A percentile compares a stretch with the other conserved stretches of the same genome.
Conservation (phyloP, 2,329 filamentous ascomycete genomes). For the Diatrype stigma region DNA sequence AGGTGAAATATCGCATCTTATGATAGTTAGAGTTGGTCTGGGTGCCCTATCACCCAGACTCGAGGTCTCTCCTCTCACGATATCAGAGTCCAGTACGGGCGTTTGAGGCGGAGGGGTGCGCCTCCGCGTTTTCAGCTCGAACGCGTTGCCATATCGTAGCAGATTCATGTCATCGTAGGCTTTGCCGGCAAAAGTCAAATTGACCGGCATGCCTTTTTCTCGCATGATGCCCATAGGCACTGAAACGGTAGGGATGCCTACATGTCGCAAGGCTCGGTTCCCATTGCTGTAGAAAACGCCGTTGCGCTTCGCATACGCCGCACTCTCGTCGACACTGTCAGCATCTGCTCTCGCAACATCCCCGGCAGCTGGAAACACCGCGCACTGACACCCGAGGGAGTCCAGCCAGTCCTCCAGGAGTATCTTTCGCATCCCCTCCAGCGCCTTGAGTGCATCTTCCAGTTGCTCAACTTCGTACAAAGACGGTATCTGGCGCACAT, state of each 20-base stretch:
- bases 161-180: constrained; percentile 39
- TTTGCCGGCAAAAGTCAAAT: constrained; percentile 47
- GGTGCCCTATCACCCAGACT: background rate
- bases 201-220: constrained; percentile 45
- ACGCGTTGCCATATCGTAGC: constrained; percentile 20
- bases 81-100: background rate
- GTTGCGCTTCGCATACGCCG: constrained; percentile 39
- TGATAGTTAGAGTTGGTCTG: background rate
- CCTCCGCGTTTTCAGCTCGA: constrained; percentile 7
- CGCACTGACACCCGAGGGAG: constrained; percentile 34
- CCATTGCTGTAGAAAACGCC: constrained; percentile 52
- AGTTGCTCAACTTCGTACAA: constrained; percentile 33
- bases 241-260: constrained; percentile 50
- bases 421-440: constrained; percentile 44
- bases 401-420: constrained; percentile 50
- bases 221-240: constrained; percentile 49
- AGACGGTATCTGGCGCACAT: background rate
- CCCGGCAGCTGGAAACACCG: constrained; percentile 46
- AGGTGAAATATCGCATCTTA: background rate
- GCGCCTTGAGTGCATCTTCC: constrained; percentile 35
- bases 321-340: constrained; percentile 31
- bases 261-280: constrained; percentile 47
- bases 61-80: background rate
- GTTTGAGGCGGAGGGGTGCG: background rate
- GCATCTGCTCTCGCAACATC: constrained; percentile 47